Base-by-base conservation (phyloP, 2,329 filamentous ascomycete genomes). In the Claviceps lovelessii region DNA sequence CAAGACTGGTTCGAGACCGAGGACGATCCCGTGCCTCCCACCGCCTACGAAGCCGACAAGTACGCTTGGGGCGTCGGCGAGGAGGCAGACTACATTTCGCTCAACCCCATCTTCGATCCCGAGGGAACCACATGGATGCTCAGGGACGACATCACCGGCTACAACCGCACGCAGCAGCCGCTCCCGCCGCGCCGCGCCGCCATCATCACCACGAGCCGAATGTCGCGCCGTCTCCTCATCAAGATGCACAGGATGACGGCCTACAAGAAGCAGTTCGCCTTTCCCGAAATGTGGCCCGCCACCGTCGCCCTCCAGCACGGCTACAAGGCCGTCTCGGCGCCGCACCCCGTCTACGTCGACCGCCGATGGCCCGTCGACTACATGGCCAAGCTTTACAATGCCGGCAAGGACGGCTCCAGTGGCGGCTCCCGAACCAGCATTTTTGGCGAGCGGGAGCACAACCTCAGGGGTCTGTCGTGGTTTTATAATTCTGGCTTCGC, bases 281-380 rank as follows among this genome's bases (percentile, higher is more conserved):
- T 95, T 67, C 88, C 90, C 0, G 91, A 97, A 70, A 96, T 96
- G 90, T 96, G 89, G 89, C 88, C 90, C 0, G 85, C 85, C 1
- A 93, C 87, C 0, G 83, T 88, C 1, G 88, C 90, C 1, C 77
- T 97, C 10, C 90, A 96, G 57, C 90, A 96, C 67, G 91, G 91
- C 11, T 84, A 88, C 72, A 97, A 96, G 73, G 90, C 88, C 42
- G 90, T 96, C 15, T 95, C 86, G 60, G 89, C 84, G 2, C 91
- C 91, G 1, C 91, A 97, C 63, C 88, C 90, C 1, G 78, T 95
- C 54, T 97, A 86, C 66, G 81, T 91, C 17, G 90, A 95, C 69
- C 84, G 90, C 55, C 79, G 82, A 62, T 97, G 91, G 91, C 90
- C 90, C 0, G 78, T 80, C 2, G 78, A 81, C 53, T 90, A 90